These are phyloP conservation scores for Hymenoscyphus salicellus DNA, from an alignment of 2,329 filamentous ascomycete species.

Conservation along the genomic window DNA sequence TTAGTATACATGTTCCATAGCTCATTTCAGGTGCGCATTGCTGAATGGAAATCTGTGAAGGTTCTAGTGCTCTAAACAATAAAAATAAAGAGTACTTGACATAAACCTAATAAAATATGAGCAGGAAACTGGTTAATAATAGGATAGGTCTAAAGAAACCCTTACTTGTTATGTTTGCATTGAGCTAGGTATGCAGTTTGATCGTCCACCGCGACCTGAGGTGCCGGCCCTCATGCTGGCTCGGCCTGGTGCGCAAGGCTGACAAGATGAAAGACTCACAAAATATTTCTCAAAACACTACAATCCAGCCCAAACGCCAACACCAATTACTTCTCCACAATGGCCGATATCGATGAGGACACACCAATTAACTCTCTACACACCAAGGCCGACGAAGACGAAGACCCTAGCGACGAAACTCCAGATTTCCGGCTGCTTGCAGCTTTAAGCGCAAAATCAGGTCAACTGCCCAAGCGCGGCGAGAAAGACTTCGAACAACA, in stretches of 20 bases:
- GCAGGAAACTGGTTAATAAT: too few relatives aligned
- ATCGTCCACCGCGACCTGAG: too few relatives aligned
- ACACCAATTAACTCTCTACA: constrained; percentile 29
- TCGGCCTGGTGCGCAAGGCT: constrained; percentile 13
- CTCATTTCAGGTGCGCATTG: too few relatives aligned
- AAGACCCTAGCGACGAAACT: constrained; percentile 71
- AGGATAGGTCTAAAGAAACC: too few relatives aligned
- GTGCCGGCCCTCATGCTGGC: too few relatives aligned
- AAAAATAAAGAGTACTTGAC: too few relatives aligned
- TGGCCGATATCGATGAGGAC: constrained; percentile 37
- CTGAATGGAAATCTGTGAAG: too few relatives aligned
- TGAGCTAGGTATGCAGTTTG: too few relatives aligned
- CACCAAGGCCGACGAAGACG: constrained; percentile 43
- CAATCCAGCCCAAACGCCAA: background rate
- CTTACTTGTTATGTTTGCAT: too few relatives aligned
- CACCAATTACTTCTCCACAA: constrained; percentile 16
- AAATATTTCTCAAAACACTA: background rate
- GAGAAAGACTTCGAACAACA: constrained; percentile 98
- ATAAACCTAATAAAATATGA: too few relatives aligned
- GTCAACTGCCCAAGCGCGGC: constrained; percentile 75
- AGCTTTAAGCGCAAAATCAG: constrained; percentile 50
- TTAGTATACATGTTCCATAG: too few relatives aligned
- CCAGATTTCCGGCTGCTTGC: constrained; percentile 80
- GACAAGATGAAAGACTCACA: constrained; percentile 3
- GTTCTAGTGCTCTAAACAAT: too few relatives aligned